Evolutionary conservation across 2,329 filamentous ascomycete genomes (phyloP).

Genomic region (Basipetospora sp.): DNA sequence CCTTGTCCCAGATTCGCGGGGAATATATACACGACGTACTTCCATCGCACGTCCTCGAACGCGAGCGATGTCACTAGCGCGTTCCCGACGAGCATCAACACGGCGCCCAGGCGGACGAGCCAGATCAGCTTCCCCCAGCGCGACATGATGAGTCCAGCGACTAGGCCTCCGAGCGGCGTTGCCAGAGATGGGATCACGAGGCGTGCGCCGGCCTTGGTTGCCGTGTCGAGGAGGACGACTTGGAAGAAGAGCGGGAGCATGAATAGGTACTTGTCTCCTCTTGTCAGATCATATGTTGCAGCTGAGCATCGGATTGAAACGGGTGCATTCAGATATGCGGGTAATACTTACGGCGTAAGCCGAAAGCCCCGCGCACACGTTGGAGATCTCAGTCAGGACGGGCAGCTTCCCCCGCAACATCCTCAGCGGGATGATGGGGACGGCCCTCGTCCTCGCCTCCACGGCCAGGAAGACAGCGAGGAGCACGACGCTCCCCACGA

Average conservation of each 20-base stretch:
- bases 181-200: slow-evolving; percentile 49
- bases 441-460: slow-evolving; percentile 30
- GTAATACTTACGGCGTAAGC: slow-evolving; percentile 8
- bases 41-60: slow-evolving; percentile 34
- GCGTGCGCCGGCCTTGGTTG: slow-evolving; percentile 42
- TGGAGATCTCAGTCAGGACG: slow-evolving; percentile 37
- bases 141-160: slow-evolving; percentile 44
- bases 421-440: slow-evolving; percentile 44
- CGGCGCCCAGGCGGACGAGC: slow-evolving; percentile 35
- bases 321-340: too few species aligned
- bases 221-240: slow-evolving; percentile 41
- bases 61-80: slow-evolving; percentile 33
- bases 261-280: slow-evolving; percentile 32
- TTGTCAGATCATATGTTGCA: not conserved
- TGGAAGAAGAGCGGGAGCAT: slow-evolving; percentile 57
- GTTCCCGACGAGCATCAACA: slow-evolving; percentile 40
- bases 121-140: slow-evolving; percentile 36
- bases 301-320: too few species aligned
- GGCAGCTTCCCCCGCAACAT: slow-evolving; percentile 37
- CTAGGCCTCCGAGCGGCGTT: slow-evolving; percentile 40
- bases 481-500: slow-evolving; percentile 25
- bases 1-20: slow-evolving; percentile 46
- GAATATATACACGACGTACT: slow-evolving; percentile 42
- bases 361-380: slow-evolving; percentile 42
- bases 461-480: slow-evolving; percentile 30